Evolutionary conservation across 164 flowering plant genomes (phyloP).

Genomic region (Berberis vulgaris): DNA sequence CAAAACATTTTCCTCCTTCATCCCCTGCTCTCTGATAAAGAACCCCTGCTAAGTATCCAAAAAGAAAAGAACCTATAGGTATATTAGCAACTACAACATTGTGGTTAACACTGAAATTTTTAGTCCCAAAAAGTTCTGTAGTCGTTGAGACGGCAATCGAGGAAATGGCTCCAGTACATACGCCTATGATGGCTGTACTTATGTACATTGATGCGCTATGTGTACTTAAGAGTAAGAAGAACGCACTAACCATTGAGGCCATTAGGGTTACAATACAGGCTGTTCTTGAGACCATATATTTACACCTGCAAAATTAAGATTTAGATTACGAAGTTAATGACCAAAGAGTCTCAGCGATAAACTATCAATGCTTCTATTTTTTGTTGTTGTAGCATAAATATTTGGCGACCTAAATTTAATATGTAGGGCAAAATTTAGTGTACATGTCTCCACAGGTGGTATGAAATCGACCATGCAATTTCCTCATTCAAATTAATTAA

Average conservation of each 20-base stretch:
- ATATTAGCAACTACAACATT: conserved; percentile 74
- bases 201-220: conserved; percentile 32
- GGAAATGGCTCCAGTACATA: conserved; percentile 73
- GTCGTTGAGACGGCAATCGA: conserved; percentile 67
- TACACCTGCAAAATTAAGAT: conserved; percentile 29
- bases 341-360: no score
- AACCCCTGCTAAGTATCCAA: conserved; percentile 59
- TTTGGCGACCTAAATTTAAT: no score
- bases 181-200: conserved; percentile 66
- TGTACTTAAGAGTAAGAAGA: conserved; percentile 29
- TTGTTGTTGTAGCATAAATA: no score
- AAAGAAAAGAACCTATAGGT: conserved; percentile 73
- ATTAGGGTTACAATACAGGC: conserved; percentile 38
- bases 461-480: no score
- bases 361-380: no score
- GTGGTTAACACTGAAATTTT: conserved; percentile 74
- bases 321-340: no score
- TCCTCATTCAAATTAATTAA: no score
- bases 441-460: no score
- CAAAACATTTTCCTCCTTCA: conserved; percentile 36
- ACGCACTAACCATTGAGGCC: conserved; percentile 55
- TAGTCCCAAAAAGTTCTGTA: conserved; percentile 65
- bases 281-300: conserved; percentile 40
- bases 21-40: conserved; percentile 33
- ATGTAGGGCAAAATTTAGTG: no score